Conservation (phyloP, 192 early-diverging fungal species). For the Coemansia sp. region DNA sequence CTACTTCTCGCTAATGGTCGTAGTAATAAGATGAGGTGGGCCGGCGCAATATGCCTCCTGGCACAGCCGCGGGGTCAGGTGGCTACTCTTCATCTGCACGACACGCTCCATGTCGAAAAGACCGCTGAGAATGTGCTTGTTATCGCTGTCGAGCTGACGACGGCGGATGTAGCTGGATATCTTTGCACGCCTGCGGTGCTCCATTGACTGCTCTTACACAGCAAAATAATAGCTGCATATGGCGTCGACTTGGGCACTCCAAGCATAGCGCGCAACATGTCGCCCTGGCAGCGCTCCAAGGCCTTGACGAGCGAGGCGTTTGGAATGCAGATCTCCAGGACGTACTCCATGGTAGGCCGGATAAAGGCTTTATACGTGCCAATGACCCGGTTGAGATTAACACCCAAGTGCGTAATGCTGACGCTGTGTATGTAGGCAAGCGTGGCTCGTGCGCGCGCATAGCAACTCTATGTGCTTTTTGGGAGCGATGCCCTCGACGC, state of each 20-base stretch:
- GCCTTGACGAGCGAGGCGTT: neutral
- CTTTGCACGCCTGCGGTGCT: neutral
- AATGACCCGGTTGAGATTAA: neutral
- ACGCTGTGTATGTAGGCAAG: slow-evolving; percentile 4
- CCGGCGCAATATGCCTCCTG: neutral
- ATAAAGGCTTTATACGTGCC: slow-evolving; percentile 11
- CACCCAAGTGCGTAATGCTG: slow-evolving; percentile 4
- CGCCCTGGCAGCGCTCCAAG: slow-evolving; percentile 10
- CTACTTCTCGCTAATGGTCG: too few species aligned
- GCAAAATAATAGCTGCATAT: slow-evolving; percentile 1
- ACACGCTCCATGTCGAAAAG: neutral
- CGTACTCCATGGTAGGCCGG: slow-evolving; percentile 11
- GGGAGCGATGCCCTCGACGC: neutral
- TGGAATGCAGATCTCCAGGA: slow-evolving; percentile 9
- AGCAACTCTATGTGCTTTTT: slow-evolving; percentile 2
- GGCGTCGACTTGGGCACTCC: neutral
- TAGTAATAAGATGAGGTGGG: neutral
- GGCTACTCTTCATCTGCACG: neutral
- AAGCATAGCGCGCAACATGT: too few species aligned
- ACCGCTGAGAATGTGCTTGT: neutral
- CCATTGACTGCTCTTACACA: neutral
- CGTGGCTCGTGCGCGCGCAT: neutral
- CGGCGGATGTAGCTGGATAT: neutral
- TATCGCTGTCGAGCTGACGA: neutral
- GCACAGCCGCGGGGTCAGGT: neutral